phyloP scores from a whole-genome alignment of 176 grass and related monocot genomes.

The Oryza meyeriana region DNA sequence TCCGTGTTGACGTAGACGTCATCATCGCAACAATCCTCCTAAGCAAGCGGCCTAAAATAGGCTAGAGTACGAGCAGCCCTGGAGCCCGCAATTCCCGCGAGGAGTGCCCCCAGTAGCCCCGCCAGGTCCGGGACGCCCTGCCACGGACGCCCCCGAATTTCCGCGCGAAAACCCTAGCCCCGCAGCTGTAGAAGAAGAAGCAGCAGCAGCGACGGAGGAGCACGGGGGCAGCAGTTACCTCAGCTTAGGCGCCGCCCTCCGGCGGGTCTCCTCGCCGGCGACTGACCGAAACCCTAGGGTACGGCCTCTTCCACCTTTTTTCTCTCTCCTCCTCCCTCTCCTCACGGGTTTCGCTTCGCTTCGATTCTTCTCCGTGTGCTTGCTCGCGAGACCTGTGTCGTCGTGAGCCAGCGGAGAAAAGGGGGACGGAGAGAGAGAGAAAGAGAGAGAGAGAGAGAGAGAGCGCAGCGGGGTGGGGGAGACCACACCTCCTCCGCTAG shows the following conservation, averaged over 20 bases:
- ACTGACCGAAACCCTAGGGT: conserved; percentile 36
- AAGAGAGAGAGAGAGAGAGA: no score
- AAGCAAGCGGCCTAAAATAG: background rate
- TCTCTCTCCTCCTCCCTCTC: background rate
- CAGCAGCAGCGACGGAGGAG: background rate
- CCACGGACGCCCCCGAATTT: background rate
- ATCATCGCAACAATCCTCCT: background rate
- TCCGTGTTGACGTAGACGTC: no score
- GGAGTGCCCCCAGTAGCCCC: background rate
- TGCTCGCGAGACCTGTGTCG: no score
- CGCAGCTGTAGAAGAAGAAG: background rate
- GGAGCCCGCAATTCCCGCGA: conserved; percentile 1
- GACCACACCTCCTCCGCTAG: no score
- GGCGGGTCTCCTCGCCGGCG: background rate
- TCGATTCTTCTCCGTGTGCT: no score
- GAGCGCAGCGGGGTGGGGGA: no score
- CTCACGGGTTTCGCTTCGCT: no score
- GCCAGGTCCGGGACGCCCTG: conserved; percentile 18
- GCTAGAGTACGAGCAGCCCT: background rate
- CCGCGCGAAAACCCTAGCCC: conserved; percentile 11
- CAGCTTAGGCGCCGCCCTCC: background rate
- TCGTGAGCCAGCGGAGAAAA: no score
- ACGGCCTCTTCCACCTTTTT: background rate
- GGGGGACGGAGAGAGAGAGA: no score
- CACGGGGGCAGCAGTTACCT: conserved; percentile 6